Base-by-base conservation (phyloP, 2,329 filamentous ascomycete genomes). In the Hymenoscyphus fraxineus region DNA sequence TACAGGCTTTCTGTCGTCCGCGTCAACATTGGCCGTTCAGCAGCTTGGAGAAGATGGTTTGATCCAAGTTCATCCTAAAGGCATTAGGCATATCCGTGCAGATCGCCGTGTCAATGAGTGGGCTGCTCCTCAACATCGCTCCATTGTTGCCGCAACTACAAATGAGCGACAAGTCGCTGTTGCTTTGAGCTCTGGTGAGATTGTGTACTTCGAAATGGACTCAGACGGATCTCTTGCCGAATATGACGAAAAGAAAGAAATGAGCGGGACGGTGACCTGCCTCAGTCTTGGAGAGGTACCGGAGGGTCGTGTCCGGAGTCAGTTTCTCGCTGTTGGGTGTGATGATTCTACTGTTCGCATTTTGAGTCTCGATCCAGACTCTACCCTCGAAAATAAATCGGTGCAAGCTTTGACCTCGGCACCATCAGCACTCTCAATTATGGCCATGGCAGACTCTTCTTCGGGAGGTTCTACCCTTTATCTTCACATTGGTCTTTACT, bases 181-280 rank as follows among this genome's bases (percentile, higher is more conserved):
- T 59, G 95, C 95, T 0, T 82, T 99, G 32, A 98, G 93, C 75
- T 97, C 93, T 9, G 94, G 94, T 44, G 95, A 99, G 76, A 94
- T 99, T 68, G 91, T 97, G 54, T 99, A 98, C 75, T 99, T 99
- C 71, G 96, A 99, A 76, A 94, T 97, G 87, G 95, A 97, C 73
- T 85, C 87, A 0, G 94, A 98, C 77, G 93, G 93, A 38, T 91
- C 91, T 3, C 82, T 98, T 39, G 92, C 92, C 40, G 94, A 98
- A 78, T 97, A 97, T 70, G 91, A 98, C 69, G 93, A 98, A 73
- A 93, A 94, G 76, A 92, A 93, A 72, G 90, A 96, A 73, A 95
- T 99, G 90, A 93, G 91, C 61, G 94, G 93, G 57, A 97, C 93
- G 0, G 93, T 99, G 59, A 98, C 93, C 19, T 96, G 91, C 70